Evolutionary conservation across 2,329 filamentous ascomycete genomes (phyloP).

Genomic region (Beauveria asiatica): DNA sequence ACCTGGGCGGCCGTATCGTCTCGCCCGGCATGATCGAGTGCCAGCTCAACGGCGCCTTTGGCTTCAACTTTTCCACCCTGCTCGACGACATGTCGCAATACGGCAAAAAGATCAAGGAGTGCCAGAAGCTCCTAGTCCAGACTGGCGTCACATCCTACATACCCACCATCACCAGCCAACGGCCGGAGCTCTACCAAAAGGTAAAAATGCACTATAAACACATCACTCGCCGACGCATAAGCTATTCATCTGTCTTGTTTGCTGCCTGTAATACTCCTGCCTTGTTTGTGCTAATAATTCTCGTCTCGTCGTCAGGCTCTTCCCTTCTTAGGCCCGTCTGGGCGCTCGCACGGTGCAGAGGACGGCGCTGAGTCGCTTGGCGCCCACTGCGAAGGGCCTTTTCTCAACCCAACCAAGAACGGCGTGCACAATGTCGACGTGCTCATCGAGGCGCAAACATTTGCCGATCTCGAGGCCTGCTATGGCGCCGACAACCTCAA

Average conservation of each 20-base stretch:
- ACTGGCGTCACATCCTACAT: conserved; percentile 85
- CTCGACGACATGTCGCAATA: conserved; percentile 63
- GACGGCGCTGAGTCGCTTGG: conserved; percentile 81
- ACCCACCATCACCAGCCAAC: conserved; percentile 77
- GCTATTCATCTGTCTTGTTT: background rate
- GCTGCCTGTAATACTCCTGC: background rate
- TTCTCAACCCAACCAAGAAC: conserved; percentile 74
- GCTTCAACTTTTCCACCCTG: conserved; percentile 82
- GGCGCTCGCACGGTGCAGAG: conserved; percentile 45
- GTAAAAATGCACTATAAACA: conserved; percentile 28
- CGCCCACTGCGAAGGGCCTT: conserved; percentile 86
- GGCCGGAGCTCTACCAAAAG: conserved; percentile 71
- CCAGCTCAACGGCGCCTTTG: conserved; percentile 86
- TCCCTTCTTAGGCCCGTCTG: conserved; percentile 68
- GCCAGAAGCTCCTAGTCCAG: conserved; percentile 63
- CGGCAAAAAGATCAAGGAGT: conserved; percentile 58
- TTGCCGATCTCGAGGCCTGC: conserved; percentile 58
- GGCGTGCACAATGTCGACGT: conserved; percentile 75
- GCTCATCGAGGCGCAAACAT: conserved; percentile 53
- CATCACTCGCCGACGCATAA: background rate
- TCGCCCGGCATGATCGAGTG: conserved; percentile 83
- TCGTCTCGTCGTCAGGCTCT: conserved; percentile 43
- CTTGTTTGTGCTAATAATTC: background rate
- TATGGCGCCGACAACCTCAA: conserved; percentile 65
- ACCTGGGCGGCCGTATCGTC: conserved; percentile 75